Conservation (phyloP, 192 early-diverging fungal genomes). For the Powellomyces hirtus region DNA sequence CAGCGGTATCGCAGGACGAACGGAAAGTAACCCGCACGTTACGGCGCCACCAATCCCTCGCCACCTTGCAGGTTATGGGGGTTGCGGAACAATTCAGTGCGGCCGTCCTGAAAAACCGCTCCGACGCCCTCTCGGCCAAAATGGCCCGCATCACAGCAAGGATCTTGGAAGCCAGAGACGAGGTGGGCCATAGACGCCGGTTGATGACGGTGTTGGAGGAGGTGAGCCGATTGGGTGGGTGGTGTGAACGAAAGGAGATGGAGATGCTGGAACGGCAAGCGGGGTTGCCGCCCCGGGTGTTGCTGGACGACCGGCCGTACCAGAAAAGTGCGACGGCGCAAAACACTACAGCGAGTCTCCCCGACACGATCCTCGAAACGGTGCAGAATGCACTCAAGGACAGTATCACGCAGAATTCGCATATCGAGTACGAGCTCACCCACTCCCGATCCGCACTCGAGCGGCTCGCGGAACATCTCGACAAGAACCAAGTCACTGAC, state of each 20-base stretch:
- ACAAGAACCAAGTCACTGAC: neutral
- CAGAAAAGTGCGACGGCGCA: neutral
- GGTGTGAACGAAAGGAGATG: neutral
- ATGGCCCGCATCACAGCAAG: neutral
- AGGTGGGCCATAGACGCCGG: neutral
- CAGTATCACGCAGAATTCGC: neutral
- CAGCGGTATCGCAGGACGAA: neutral
- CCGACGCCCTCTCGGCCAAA: conserved; percentile 1
- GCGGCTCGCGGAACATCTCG: neutral
- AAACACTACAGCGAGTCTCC: neutral
- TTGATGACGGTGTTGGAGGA: conserved; percentile 3
- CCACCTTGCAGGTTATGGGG: neutral
- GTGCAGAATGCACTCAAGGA: conserved; percentile 6
- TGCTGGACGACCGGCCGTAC: conserved; percentile 1
- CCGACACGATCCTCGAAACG: neutral
- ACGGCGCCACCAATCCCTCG: conserved; percentile 4
- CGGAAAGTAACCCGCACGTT: neutral
- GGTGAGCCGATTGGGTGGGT: neutral
- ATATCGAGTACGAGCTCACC: neutral
- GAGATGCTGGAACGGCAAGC: neutral
- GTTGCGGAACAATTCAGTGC: conserved; percentile 5
- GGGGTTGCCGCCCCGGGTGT: neutral
- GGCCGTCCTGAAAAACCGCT: neutral
- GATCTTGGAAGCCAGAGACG: neutral
- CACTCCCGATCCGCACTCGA: neutral